These are phyloP conservation scores for Linnemannia zychae DNA, from an alignment of 192 early-diverging fungal species.

Conservation along the genomic window DNA sequence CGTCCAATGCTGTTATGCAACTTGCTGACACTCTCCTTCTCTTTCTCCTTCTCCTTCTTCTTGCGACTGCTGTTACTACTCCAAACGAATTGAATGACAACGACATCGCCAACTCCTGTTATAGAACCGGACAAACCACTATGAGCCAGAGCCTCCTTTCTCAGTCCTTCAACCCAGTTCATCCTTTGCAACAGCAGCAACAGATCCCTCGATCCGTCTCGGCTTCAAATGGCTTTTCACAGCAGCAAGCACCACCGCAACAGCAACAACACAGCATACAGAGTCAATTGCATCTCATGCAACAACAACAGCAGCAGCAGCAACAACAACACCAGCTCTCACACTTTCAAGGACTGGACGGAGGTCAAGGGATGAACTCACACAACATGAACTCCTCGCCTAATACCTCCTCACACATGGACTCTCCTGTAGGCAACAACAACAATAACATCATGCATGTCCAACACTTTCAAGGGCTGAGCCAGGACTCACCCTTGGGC, in stretches of 20 bases:
- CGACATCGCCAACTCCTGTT: neutral
- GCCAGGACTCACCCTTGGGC: slow-evolving; percentile 30
- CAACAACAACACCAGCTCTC: slow-evolving; percentile 37
- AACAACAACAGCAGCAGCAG: slow-evolving; percentile 35
- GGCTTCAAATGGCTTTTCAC: neutral
- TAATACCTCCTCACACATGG: slow-evolving; percentile 15
- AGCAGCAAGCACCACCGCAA: slow-evolving; percentile 20
- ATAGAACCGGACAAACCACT: slow-evolving; percentile 22
- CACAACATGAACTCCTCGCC: slow-evolving; percentile 29
- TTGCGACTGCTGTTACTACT: neutral
- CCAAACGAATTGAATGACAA: neutral
- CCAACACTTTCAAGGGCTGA: slow-evolving; percentile 21
- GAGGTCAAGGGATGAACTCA: slow-evolving; percentile 24
- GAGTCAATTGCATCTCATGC: slow-evolving; percentile 24
- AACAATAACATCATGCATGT: no score
- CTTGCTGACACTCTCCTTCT: neutral
- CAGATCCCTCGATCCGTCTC: slow-evolving; percentile 18
- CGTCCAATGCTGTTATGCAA: neutral
- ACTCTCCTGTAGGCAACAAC: slow-evolving; percentile 13
- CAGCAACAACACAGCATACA: slow-evolving; percentile 31
- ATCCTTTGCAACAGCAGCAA: slow-evolving; percentile 44
- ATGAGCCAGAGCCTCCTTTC: slow-evolving; percentile 25
- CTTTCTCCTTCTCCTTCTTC: neutral
- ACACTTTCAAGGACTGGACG: slow-evolving; percentile 39
- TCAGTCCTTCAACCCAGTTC: slow-evolving; percentile 31